Conservation (phyloP, 768 basidiomycete genomes). For the Trametes cubensis region DNA sequence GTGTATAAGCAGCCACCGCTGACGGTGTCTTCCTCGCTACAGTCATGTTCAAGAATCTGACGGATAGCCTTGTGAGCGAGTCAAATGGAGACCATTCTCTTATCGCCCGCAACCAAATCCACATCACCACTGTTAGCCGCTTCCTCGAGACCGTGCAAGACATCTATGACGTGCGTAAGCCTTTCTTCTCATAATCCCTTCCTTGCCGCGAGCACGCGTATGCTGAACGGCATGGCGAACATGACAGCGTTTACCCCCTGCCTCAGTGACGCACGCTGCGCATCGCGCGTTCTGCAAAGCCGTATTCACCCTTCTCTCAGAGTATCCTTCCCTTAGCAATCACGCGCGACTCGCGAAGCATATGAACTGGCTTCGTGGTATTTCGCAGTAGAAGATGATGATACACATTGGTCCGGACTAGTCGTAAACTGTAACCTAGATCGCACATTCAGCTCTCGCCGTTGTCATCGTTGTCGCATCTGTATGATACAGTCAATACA, state of each 20-base stretch:
- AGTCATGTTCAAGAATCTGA: constrained; percentile 53
- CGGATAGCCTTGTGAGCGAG: constrained; percentile 38
- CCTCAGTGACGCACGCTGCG: not conserved
- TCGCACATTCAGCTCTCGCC: not conserved
- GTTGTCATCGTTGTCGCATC: too few species aligned
- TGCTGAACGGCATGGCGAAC: not conserved
- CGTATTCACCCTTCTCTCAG: constrained; percentile 11
- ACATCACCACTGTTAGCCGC: constrained; percentile 44
- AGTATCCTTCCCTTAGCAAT: constrained; percentile 10
- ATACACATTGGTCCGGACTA: not conserved
- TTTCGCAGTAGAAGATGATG: not conserved
- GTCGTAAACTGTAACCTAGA: not conserved
- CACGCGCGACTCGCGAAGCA: constrained; percentile 15
- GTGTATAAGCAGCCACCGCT: not conserved
- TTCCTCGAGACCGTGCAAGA: constrained; percentile 58
- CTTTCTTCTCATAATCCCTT: too few species aligned
- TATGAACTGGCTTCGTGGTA: constrained; percentile 11
- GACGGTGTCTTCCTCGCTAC: not conserved
- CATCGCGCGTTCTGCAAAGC: constrained; percentile 21
- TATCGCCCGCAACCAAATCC: constrained; percentile 40
- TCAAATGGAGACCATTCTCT: constrained; percentile 29
- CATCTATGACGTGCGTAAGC: constrained; percentile 42
- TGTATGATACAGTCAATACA: not conserved
- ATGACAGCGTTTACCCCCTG: constrained; percentile 5
- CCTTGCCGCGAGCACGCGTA: too few species aligned